Percentiles rank a stretch among this genome's conserved stretches.
phyloP scores from a whole-genome alignment of 495 filamentous ascomycete genomes.

The Penicillium ucsense region DNA sequence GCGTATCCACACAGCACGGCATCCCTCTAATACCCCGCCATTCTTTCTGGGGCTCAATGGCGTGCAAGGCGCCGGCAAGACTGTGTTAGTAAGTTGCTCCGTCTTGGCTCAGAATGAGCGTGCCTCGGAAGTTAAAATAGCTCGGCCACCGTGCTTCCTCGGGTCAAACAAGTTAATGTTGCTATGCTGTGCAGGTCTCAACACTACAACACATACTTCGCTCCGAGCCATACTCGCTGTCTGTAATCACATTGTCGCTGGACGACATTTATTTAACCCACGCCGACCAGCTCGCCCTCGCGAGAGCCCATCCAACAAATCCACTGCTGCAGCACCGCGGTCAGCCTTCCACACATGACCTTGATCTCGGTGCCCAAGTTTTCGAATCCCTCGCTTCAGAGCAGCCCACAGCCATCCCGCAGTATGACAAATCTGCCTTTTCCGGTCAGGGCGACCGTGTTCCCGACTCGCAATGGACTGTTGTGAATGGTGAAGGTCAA shows the following conservation, averaged over 20 bases:
- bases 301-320: conserved; percentile 53
- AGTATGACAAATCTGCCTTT: conserved; percentile 77
- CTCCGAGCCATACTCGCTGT: conserved; percentile 54
- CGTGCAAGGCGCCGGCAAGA: conserved; percentile 85
- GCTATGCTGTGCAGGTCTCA: conserved; percentile 40
- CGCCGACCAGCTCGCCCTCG: conserved; percentile 59
- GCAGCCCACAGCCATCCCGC: conserved; percentile 52
- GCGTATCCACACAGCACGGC: conserved; percentile 34
- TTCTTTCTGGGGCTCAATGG: conserved; percentile 55
- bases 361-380: conserved; percentile 50
- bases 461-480: conserved; percentile 48
- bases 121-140: conserved; percentile 3
- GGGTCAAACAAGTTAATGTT: background rate
- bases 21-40: conserved; percentile 35
- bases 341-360: conserved; percentile 79
- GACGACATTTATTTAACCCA: conserved; percentile 86
- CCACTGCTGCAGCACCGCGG: conserved; percentile 73
- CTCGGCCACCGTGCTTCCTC: conserved; percentile 1
- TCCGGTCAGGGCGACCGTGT: conserved; percentile 70
- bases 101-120: background rate
- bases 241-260: conserved; percentile 71
- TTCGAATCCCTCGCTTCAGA: conserved; percentile 50
- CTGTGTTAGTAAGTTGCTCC: conserved; percentile 54
- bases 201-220: conserved; percentile 56
- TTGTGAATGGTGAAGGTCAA: conserved; percentile 47